Conservation (phyloP, 75 land plant species). For the Ceratopteris richardii region DNA sequence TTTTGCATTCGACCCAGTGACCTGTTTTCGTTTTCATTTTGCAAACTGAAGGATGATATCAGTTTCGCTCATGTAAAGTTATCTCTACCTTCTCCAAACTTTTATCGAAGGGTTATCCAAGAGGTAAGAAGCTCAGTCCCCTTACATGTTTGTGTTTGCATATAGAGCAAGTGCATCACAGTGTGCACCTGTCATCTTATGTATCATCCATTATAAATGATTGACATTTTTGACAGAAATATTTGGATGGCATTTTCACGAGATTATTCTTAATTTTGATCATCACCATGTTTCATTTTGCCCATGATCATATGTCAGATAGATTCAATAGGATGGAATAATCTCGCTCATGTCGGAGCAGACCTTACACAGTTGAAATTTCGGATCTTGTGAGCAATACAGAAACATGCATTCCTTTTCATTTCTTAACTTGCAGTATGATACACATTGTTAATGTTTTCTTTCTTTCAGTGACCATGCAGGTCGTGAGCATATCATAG, state of each 20-base stretch:
- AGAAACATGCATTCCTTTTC: neutral
- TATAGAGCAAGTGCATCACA: too few relatives aligned
- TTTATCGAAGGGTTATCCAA: conserved; percentile 8
- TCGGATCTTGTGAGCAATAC: conserved; percentile 19
- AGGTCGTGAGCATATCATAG: conserved; percentile 29
- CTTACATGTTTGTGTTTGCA: too few relatives aligned
- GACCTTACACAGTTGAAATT: conserved; percentile 15
- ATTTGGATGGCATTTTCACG: too few relatives aligned
- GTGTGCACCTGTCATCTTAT: too few relatives aligned
- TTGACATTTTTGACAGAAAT: too few relatives aligned
- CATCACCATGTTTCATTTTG: neutral
- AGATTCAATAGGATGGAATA: conserved; percentile 24
- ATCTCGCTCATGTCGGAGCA: conserved; percentile 13
- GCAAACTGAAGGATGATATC: neutral
- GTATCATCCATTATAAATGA: too few relatives aligned
- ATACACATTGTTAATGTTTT: neutral
- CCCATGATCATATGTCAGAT: conserved; percentile 15
- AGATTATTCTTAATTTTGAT: too few relatives aligned
- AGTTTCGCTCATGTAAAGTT: neutral
- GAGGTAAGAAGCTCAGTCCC: conserved; percentile 15
- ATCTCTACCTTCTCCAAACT: conserved; percentile 13
- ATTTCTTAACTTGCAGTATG: neutral
- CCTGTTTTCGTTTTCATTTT: neutral
- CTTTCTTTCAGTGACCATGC: conserved; percentile 24
- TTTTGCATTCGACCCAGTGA: too few relatives aligned